phyloP scores from a whole-genome alignment of 2,329 filamentous ascomycete genomes.

The Penicillium sp. region DNA sequence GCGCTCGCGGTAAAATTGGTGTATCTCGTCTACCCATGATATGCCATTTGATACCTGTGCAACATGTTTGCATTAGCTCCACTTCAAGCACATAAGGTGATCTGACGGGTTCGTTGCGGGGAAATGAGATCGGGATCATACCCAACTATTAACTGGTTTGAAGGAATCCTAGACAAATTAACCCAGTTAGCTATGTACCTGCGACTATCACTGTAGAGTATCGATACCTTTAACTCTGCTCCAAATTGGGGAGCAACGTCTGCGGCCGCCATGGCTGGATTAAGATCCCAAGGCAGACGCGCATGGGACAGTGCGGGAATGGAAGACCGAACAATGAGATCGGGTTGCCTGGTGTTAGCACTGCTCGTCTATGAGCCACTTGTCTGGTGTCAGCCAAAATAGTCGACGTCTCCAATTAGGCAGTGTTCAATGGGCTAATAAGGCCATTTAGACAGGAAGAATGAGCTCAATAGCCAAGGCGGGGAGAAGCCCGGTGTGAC shows the following conservation, averaged over 20 bases:
- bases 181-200: slow-evolving; percentile 17
- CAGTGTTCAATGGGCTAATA: background rate
- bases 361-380: background rate
- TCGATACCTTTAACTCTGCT: slow-evolving; percentile 74
- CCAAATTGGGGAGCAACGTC: slow-evolving; percentile 81
- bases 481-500: slow-evolving; percentile 22
- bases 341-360: background rate
- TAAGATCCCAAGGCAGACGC: slow-evolving; percentile 16
- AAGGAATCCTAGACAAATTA: slow-evolving; percentile 67
- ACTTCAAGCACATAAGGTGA: slow-evolving; percentile 5
- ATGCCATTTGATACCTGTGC: slow-evolving; percentile 69
- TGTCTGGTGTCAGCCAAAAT: background rate
- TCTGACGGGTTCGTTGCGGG: slow-evolving; percentile 10
- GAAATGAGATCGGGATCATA: slow-evolving; percentile 32
- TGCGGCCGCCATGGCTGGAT: slow-evolving; percentile 60
- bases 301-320: slow-evolving; percentile 19
- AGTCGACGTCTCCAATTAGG: background rate
- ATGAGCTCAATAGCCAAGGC: slow-evolving; percentile 19
- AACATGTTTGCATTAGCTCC: slow-evolving; percentile 16
- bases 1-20: slow-evolving; percentile 93
- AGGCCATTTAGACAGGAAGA: slow-evolving; percentile 14
- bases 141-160: slow-evolving; percentile 87
- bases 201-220: background rate
- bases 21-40: slow-evolving; percentile 89
- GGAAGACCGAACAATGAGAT: background rate